Evolutionary conservation across 148 eudicot species (phyloP).

Genomic region (Fagopyrum homotropicum): DNA sequence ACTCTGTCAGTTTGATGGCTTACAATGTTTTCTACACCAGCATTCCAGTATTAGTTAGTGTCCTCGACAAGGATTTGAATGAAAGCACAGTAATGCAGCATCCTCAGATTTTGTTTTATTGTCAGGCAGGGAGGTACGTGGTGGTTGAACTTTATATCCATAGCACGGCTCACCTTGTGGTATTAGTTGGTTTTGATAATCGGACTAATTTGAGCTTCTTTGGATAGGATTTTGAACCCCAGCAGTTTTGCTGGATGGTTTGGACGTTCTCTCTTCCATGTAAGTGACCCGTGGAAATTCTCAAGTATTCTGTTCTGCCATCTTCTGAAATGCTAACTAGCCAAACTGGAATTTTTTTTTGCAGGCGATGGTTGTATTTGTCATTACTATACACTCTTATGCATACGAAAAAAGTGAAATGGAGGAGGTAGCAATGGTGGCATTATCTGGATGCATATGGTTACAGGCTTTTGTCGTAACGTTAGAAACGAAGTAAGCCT

Average conservation of each 20-base stretch:
- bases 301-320: neutral
- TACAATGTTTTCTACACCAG: conserved; percentile 99
- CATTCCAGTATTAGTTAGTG: conserved; percentile 82
- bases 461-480: conserved; percentile 93
- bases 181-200: neutral
- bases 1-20: conserved; percentile 97
- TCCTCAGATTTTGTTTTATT: conserved; percentile 93
- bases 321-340: conserved; percentile 8
- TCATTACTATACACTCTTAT: conserved; percentile 68
- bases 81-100: conserved; percentile 95
- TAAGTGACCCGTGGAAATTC: conserved; percentile 20
- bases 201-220: neutral
- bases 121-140: conserved; percentile 85
- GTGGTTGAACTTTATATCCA: neutral
- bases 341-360: conserved; percentile 10
- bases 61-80: conserved; percentile 91
- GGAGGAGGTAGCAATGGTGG: conserved; percentile 93
- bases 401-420: conserved; percentile 83
- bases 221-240: conserved; percentile 84
- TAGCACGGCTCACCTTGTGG: conserved; percentile 7
- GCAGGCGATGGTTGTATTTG: conserved; percentile 89
- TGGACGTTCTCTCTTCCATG: conserved; percentile 93
- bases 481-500: conserved; percentile 84
- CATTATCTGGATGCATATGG: conserved; percentile 99
- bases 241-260: conserved; percentile 99